Evolutionary conservation across 1,139 yeast species (phyloP), one percentile per base, ranked within the genome.

Genomic region (Zygoascus meyerae): DNA sequence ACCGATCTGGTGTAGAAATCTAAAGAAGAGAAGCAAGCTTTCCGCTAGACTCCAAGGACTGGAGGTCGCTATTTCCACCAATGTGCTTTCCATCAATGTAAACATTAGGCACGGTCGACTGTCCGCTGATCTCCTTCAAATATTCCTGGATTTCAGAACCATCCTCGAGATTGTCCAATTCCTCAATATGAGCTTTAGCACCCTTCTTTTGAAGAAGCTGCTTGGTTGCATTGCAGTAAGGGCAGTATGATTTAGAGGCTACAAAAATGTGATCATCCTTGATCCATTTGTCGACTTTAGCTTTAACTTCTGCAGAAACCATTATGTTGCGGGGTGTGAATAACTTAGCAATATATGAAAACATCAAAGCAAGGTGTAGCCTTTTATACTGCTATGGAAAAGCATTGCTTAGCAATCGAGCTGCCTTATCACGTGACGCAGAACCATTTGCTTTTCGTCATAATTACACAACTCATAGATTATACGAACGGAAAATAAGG

Each of bases 51-150:
- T 57, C 40, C 32, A 57, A 52, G 34, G 57, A 52, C 69, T 86
- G 95, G 52, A 90, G 73, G 58, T 85, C 95, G 44, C 90, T 82
- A 76, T 87, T 86, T 51, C 98, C 98, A 52, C 98, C 98, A 60
- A 92, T 79, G 71, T 87, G 96, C 69, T 86, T 75, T 50, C 95
- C 96, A 45, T 76, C 81, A 64, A 92, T 89, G 70, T 83, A 89
- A 55, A 92, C 78, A 67, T 85, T 90, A 53, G 98, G 98, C 50
- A 92, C 97, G 35, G 97, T 87, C 58, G 79, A 75, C 72, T 92
- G 97, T 52, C 96, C 95, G 36, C 95, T 83, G 54, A 87, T 67
- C 61, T 83, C 81, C 41, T 62, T 65, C 53, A 92, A 74, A 49
- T 94, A 95, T 44, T 75, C 82, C 70, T 92, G 97, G 57, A 90